Conservation (phyloP, 2,329 filamentous ascomycete species). For the Aspergillus persii region DNA sequence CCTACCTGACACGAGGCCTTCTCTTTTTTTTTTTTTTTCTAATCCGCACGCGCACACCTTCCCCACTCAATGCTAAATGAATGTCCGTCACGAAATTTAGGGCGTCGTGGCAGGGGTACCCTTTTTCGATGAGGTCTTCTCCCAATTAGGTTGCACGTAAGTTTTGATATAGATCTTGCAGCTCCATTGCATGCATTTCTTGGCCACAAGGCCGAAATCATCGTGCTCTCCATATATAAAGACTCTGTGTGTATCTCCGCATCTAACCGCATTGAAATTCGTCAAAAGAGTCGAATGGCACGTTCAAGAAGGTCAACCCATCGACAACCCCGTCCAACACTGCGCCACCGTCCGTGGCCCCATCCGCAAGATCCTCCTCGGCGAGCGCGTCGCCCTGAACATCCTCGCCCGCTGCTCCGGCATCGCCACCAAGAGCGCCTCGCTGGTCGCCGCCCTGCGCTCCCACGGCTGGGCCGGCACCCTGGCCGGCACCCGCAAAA, state of each 20-base stretch:
- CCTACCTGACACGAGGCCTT: neutral
- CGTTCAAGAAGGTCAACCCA: slow-evolving; percentile 67
- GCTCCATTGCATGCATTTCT: neutral
- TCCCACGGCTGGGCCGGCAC: slow-evolving; percentile 72
- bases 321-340: slow-evolving; percentile 59
- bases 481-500: slow-evolving; percentile 94
- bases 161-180: slow-evolving; percentile 23
- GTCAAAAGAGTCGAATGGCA: slow-evolving; percentile 78
- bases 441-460: slow-evolving; percentile 53
- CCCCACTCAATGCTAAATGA: neutral
- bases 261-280: neutral
- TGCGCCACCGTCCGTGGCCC: slow-evolving; percentile 85
- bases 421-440: slow-evolving; percentile 65
- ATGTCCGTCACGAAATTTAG: slow-evolving; percentile 26
- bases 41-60: too few species aligned
- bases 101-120: slow-evolving; percentile 88
- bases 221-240: neutral
- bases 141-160: slow-evolving; percentile 77
- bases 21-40: too few species aligned
- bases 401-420: slow-evolving; percentile 87
- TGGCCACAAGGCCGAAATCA: too few species aligned
- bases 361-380: slow-evolving; percentile 78
- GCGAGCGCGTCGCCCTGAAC: slow-evolving; percentile 90
- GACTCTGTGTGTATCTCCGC: neutral
- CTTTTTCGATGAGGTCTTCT: slow-evolving; percentile 93